phyloP scores from a whole-genome alignment of 179 eudicot genomes.

The Actinidia arguta region DNA sequence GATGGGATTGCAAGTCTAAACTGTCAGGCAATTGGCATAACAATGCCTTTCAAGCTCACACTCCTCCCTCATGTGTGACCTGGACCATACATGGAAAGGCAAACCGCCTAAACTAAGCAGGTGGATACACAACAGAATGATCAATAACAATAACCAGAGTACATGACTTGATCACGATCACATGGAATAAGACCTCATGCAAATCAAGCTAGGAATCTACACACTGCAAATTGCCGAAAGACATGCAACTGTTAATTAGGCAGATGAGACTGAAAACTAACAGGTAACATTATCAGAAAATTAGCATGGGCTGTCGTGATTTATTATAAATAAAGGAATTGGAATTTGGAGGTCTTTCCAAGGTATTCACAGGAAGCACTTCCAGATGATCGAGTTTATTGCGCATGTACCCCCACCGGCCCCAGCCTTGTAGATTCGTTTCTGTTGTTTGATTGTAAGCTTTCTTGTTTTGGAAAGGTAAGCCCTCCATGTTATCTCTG shows the following conservation, averaged over 20 bases:
- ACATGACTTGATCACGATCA: not conserved
- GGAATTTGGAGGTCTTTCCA: too few relatives aligned
- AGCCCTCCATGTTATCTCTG: too few relatives aligned
- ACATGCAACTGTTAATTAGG: not conserved
- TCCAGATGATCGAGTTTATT: too few relatives aligned
- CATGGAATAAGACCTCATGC: not conserved
- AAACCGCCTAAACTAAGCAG: not conserved
- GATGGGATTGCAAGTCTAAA: not conserved
- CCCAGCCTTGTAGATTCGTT: too few relatives aligned
- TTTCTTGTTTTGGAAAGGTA: too few relatives aligned
- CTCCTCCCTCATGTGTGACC: not conserved
- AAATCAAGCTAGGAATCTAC: not conserved
- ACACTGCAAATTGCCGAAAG: not conserved
- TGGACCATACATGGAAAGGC: not conserved
- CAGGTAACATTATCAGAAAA: too few relatives aligned
- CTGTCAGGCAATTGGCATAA: not conserved
- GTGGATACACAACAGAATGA: not conserved
- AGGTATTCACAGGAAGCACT: too few relatives aligned
- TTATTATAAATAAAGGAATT: too few relatives aligned
- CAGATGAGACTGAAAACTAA: conserved; percentile 2
- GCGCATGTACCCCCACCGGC: too few relatives aligned
- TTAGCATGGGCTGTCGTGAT: too few relatives aligned
- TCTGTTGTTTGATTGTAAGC: too few relatives aligned
- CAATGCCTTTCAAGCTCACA: not conserved
- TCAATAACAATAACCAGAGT: not conserved